These are phyloP conservation scores for Rubia peregrina DNA, from an alignment of 305 asterid genomes.

Conservation along the genomic window DNA sequence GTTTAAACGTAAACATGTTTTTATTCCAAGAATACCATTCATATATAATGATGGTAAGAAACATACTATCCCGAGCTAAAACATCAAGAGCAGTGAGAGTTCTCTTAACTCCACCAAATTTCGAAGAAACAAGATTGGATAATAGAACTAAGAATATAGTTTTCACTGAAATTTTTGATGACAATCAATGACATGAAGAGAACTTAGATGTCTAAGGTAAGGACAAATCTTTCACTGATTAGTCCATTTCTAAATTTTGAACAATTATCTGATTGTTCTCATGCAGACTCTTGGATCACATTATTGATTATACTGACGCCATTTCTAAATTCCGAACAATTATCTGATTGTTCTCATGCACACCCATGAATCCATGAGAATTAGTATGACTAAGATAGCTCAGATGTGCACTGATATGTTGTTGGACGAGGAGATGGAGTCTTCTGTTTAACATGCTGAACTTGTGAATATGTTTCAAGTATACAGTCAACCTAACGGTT, in stretches of 20 bases:
- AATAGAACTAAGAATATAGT: not conserved
- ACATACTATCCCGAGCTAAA: not conserved
- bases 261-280: too few species aligned
- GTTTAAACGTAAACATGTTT: too few species aligned
- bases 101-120: not conserved
- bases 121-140: not conserved
- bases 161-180: not conserved
- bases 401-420: not conserved
- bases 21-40: too few species aligned
- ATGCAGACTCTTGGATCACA: too few species aligned
- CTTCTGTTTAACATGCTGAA: constrained; percentile 13
- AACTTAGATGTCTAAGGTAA: too few species aligned
- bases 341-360: too few species aligned
- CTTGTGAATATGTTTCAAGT: constrained; percentile 41
- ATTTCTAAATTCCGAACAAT: too few species aligned
- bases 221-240: too few species aligned
- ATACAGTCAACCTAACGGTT: constrained; percentile 87
- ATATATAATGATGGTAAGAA: too few species aligned
- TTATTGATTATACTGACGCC: not conserved
- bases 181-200: too few species aligned
- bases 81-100: not conserved
- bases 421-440: constrained; percentile 18
- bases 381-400: not conserved
- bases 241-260: too few species aligned
- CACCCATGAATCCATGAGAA: too few species aligned